Percentiles rank a stretch among this genome's conserved stretches.
Evolutionary conservation across 306 rosid genomes (phyloP).

Genomic region (Notholithocarpus densiflorus): DNA sequence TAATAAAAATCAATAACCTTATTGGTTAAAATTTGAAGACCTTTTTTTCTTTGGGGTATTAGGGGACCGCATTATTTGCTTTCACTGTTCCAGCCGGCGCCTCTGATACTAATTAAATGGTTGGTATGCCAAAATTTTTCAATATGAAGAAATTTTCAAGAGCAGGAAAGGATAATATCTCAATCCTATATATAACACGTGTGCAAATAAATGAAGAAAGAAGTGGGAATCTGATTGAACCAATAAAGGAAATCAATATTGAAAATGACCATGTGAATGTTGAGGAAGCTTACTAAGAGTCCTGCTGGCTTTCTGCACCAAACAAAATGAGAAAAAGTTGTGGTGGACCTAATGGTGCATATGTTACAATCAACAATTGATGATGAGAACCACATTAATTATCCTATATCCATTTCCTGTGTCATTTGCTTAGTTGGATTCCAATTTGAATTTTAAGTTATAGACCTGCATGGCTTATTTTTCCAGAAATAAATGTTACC

Average conservation of each 20-base stretch:
- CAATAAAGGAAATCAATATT: not conserved
- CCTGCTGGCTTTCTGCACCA: not conserved
- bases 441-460: not conserved
- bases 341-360: no score
- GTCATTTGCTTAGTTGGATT: not conserved
- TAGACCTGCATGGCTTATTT: not conserved
- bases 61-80: no score
- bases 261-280: not conserved
- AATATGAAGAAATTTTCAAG: not conserved
- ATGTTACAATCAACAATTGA: no score
- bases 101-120: no score
- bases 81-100: no score
- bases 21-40: no score
- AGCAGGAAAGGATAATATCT: conserved; percentile 8
- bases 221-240: not conserved
- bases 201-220: not conserved
- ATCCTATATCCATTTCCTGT: not conserved
- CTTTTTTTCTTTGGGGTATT: no score
- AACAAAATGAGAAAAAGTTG: no score
- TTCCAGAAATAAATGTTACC: not conserved
- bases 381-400: not conserved
- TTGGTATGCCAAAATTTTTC: not conserved
- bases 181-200: not conserved
- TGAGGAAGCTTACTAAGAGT: not conserved
- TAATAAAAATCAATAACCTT: no score